Evolutionary conservation across 2,329 filamentous ascomycete genomes (phyloP), one percentile per base, ranked within the genome.

Genomic region (Orbilia quercus): DNA sequence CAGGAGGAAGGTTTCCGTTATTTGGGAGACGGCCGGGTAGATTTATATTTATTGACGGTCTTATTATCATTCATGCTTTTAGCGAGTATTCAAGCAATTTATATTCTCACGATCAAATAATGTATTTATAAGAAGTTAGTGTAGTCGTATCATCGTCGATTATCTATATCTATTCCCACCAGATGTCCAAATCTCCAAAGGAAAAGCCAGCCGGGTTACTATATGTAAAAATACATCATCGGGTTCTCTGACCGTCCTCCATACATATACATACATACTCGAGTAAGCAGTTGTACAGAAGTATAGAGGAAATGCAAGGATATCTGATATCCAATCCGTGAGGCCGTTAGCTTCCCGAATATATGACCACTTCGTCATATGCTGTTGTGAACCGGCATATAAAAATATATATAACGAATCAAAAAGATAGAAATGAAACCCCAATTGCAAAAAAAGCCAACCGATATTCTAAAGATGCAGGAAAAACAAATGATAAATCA

Each of bases 1-100:
- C 55, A 79, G 79, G 42, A 81, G 80, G 3, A 80, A 77, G 69
- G 80, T 82, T 12, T 81, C 60, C n/a, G 60, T 73, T 20, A 66
- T 73, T 36, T 73, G 69, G 69, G 69, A 66, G 25, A 59, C 67
- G 18, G 54, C 20, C 14, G 47, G 62, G 3, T 45, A 22, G 51
- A 28, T 5, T 18, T 53, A 11, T 6, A 22, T 53, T 9, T 31
- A 5, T 4, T 31, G 28, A 9, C 9, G 28, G 9, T 5, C 9
- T 31, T 5, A 31, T 31, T 31, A 9, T 31, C 28, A 31, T 31
- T 31, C 28, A 31, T 31, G 9, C 31, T 42, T 57, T 58, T 51
- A 66, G 62, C 51, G 62, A 22, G 16, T 18, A 51, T 50, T 28
- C n/a, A n/a, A n/a, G n/a, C n/a, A n/a, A n/a, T n/a, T n/a, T n/a